phyloP scores from a whole-genome alignment of 345 rosid species.

The Limnanthes douglasii region DNA sequence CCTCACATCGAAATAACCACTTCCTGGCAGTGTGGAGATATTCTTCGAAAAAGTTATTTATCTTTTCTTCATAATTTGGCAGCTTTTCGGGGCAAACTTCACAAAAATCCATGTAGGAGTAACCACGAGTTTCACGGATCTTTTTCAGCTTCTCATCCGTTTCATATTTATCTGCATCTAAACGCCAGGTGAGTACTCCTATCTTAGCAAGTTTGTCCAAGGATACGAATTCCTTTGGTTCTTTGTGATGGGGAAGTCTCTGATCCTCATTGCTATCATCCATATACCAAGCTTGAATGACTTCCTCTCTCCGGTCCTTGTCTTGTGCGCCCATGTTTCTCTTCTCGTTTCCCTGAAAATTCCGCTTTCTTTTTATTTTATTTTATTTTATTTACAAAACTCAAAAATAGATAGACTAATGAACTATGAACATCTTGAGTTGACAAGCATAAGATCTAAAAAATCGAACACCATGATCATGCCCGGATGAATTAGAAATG shows the following conservation, averaged over 20 bases:
- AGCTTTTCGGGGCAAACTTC: constrained; percentile 91
- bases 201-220: constrained; percentile 69
- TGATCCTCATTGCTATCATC: constrained; percentile 76
- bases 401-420: no score
- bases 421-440: no score
- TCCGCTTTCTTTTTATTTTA: no score
- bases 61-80: constrained; percentile 76
- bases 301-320: constrained; percentile 66
- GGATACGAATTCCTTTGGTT: constrained; percentile 70
- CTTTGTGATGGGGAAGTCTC: constrained; percentile 79
- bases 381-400: no score
- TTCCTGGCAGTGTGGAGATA: constrained; percentile 97
- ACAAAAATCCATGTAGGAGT: constrained; percentile 78
- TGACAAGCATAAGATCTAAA: no score
- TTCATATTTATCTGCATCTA: constrained; percentile 87
- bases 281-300: constrained; percentile 91
- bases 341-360: no score
- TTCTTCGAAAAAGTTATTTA: constrained; percentile 77
- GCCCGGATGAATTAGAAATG: no score
- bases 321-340: no score
- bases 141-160: constrained; percentile 78
- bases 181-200: constrained; percentile 81
- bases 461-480: no score
- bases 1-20: no score
- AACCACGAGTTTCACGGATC: constrained; percentile 76